These are phyloP conservation scores for Fusarium tjaetaba DNA, from an alignment of 2,329 filamentous ascomycete species.

Conservation along the genomic window DNA sequence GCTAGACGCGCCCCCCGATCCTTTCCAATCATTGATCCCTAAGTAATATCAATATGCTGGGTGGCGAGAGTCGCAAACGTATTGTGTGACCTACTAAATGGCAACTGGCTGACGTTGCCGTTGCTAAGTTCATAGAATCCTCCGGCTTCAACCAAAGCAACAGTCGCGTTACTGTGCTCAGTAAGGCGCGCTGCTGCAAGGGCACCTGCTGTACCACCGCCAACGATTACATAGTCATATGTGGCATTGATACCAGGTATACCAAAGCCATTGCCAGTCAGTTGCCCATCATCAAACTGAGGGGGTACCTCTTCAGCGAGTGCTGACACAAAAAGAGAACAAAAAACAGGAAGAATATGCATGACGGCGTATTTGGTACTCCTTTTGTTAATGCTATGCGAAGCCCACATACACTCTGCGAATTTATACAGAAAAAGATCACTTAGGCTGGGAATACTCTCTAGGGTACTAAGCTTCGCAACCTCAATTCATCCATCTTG, in stretches of 20 bases:
- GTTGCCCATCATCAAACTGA: constrained; percentile 8
- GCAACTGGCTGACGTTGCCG: background rate
- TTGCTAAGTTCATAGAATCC: constrained; percentile 3
- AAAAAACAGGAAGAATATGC: background rate
- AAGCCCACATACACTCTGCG: background rate
- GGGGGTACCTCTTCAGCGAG: constrained; percentile 9
- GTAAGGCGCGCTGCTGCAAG: background rate
- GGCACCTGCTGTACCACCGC: background rate
- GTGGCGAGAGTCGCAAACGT: too few species aligned
- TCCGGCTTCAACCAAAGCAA: constrained; percentile 1
- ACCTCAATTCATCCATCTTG: background rate
- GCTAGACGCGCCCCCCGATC: background rate
- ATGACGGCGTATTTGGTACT: background rate
- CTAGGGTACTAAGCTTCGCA: background rate
- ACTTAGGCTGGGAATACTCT: too few species aligned
- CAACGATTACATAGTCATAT: constrained; percentile 8
- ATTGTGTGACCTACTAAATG: background rate
- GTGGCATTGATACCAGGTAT: constrained; percentile 13
- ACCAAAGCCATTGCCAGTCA: constrained; percentile 10
- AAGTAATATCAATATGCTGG: background rate
- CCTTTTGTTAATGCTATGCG: background rate
- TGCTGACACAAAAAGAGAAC: background rate
- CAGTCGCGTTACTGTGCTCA: background rate
- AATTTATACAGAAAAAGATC: background rate
- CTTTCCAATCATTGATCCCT: constrained; percentile 1